Percentiles rank a stretch among this genome's conserved stretches.
Conservation (phyloP, 2,329 filamentous ascomycete species). For the Claviceps paspali region DNA sequence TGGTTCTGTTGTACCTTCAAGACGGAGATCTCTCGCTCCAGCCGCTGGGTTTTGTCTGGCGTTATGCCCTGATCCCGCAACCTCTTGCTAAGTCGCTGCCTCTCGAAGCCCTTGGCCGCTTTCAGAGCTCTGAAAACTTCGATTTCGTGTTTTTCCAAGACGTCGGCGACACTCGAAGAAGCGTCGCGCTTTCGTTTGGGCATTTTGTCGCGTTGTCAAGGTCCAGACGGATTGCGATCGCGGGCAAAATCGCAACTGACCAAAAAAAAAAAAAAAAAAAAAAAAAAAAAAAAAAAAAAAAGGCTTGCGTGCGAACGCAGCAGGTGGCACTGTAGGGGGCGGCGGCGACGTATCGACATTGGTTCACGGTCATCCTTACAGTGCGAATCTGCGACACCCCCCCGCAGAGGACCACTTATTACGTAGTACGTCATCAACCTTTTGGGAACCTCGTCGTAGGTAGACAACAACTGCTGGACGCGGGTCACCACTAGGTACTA, state of each 20-base stretch:
- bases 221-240: too few relatives aligned
- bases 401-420: too few relatives aligned
- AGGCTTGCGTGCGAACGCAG: slow-evolving; percentile 2
- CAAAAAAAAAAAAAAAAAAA: too few relatives aligned
- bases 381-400: not conserved
- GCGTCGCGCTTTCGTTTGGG: slow-evolving; percentile 40
- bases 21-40: slow-evolving; percentile 45
- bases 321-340: not conserved
- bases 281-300: too few relatives aligned
- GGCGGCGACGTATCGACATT: not conserved
- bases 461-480: too few relatives aligned
- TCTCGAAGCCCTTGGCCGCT: slow-evolving; percentile 58
- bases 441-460: too few relatives aligned
- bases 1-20: slow-evolving; percentile 42
- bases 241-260: too few relatives aligned
- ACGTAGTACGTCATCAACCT: too few relatives aligned
- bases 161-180: slow-evolving; percentile 30
- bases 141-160: slow-evolving; percentile 39
- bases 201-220: slow-evolving; percentile 23
- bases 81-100: slow-evolving; percentile 56
- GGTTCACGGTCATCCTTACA: not conserved
- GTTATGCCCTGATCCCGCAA: slow-evolving; percentile 30
- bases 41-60: slow-evolving; percentile 36
- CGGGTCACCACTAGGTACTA: too few relatives aligned
- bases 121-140: slow-evolving; percentile 54